Evolutionary conservation across 768 basidiomycete genomes (phyloP).

Genomic region (Guyanaporus albipodus): DNA sequence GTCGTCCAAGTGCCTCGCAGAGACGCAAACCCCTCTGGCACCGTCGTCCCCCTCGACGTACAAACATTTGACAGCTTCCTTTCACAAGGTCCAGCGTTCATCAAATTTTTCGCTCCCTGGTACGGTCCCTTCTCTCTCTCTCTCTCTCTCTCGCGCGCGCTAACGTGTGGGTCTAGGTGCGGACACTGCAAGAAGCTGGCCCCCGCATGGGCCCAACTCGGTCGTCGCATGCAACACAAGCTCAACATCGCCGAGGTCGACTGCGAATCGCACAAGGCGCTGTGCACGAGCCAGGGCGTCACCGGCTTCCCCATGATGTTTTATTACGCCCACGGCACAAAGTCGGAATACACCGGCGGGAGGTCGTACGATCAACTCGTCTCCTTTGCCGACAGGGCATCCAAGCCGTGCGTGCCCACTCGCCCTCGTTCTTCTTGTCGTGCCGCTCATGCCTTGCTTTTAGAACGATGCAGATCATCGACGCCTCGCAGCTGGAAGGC

Average conservation of each 20-base stretch:
- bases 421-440: conserved; percentile 7
- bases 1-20: conserved; percentile 14
- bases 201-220: conserved; percentile 76
- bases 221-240: conserved; percentile 60
- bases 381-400: conserved; percentile 72
- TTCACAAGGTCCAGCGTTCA: conserved; percentile 48
- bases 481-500: conserved; percentile 4
- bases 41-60: conserved; percentile 21
- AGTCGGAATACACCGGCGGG: conserved; percentile 72
- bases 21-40: conserved; percentile 24
- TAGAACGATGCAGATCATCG: conserved; percentile 23
- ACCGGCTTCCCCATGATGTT: conserved; percentile 81
- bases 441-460: background rate
- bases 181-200: conserved; percentile 96
- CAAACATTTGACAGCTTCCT: conserved; percentile 40
- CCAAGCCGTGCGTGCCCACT: conserved; percentile 60
- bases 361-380: conserved; percentile 69
- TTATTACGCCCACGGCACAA: conserved; percentile 57
- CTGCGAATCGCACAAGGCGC: conserved; percentile 68
- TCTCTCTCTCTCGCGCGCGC: background rate
- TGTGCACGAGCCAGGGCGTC: conserved; percentile 68
- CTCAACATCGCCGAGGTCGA: conserved; percentile 83
- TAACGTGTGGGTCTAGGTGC: conserved; percentile 48
- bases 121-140: conserved; percentile 24
- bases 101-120: conserved; percentile 94